Evolutionary conservation across 345 rosid species (phyloP).

Genomic region (Conringia planisiliqua): DNA sequence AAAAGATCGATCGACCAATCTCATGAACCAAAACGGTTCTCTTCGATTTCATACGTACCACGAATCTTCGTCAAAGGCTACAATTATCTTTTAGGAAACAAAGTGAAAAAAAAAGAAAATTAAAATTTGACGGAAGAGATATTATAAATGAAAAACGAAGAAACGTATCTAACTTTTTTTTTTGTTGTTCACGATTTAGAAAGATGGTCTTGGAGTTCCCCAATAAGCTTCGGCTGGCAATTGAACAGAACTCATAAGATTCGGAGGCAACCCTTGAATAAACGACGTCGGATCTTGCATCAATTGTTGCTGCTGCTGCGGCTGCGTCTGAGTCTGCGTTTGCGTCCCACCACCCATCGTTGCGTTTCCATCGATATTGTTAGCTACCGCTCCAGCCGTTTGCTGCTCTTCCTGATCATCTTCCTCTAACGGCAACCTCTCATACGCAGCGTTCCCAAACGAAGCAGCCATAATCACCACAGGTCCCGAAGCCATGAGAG

Average conservation of each 20-base stretch:
- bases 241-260: conserved; percentile 74
- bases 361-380: conserved; percentile 36
- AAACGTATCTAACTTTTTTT: conserved; percentile 13
- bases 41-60: conserved; percentile 22
- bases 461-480: conserved; percentile 95
- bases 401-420: conserved; percentile 48
- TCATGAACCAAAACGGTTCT: conserved; percentile 15
- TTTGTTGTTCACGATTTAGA: conserved; percentile 17
- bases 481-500: conserved; percentile 79
- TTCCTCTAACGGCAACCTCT: conserved; percentile 80
- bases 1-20: conserved; percentile 8
- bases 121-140: conserved; percentile 10
- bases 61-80: conserved; percentile 30
- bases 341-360: conserved; percentile 31
- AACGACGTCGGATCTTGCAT: conserved; percentile 67
- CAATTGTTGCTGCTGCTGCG: conserved; percentile 37
- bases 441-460: conserved; percentile 96
- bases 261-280: conserved; percentile 72
- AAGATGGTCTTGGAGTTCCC: conserved; percentile 66
- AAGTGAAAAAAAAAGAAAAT: neutral
- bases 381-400: conserved; percentile 19
- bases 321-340: conserved; percentile 40
- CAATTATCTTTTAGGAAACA: conserved; percentile 28
- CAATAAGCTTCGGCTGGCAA: conserved; percentile 63
- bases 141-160: conserved; percentile 8